Percentiles rank a stretch among this genome's conserved stretches.
phyloP scores from a whole-genome alignment of 1,284 basidiomycete species.

The Fomitiporia mediterranea region DNA sequence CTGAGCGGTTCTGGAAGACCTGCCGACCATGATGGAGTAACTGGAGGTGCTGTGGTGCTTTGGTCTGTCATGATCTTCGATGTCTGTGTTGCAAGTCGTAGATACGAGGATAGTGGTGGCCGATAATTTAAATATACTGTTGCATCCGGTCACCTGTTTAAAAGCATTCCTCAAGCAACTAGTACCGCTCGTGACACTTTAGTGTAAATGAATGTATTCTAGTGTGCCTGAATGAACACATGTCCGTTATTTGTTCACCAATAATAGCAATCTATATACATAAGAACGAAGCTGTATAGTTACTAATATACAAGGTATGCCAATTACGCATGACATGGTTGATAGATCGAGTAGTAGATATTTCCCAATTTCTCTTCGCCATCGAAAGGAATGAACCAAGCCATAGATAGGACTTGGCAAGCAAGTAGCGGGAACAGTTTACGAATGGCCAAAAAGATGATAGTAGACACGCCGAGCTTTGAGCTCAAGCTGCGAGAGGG shows the following conservation, averaged over 20 bases:
- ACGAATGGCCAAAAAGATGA: neutral
- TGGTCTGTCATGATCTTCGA: neutral
- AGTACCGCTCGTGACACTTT: no score
- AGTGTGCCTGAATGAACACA: neutral
- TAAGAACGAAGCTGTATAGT: neutral
- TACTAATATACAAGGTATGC: neutral
- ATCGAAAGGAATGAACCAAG: neutral
- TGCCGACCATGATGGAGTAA: constrained; percentile 10
- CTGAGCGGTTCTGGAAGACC: constrained; percentile 18
- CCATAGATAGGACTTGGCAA: no score
- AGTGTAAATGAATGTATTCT: neutral
- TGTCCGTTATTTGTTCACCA: no score
- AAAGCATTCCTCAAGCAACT: no score
- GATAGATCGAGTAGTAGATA: neutral
- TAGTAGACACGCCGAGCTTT: neutral
- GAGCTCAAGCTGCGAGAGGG: neutral
- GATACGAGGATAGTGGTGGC: neutral
- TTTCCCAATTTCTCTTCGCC: no score
- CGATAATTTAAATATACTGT: neutral
- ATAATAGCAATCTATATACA: neutral
- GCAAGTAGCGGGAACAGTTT: neutral
- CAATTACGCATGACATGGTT: neutral
- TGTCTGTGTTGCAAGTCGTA: neutral
- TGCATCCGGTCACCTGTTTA: no score
- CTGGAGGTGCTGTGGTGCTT: neutral